Conservation (phyloP, 2,329 filamentous ascomycete species). For the Penicillium sp. region DNA sequence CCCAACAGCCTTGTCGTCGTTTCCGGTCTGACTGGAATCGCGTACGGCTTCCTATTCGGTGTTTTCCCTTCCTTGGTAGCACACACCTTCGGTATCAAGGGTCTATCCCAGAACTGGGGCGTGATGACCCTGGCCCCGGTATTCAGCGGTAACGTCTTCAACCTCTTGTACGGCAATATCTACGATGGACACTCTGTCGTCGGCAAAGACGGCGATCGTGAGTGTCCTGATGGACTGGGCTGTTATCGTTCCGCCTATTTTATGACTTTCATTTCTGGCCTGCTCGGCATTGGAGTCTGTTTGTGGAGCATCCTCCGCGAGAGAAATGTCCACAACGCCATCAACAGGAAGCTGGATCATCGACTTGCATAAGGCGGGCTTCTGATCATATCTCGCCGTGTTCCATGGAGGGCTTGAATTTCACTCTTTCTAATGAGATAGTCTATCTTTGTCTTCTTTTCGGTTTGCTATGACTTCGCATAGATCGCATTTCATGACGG, state of each 20-base stretch:
- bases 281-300: constrained; percentile 68
- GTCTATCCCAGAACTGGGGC: constrained; percentile 93
- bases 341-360: constrained; percentile 33
- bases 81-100: constrained; percentile 86
- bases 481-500: constrained; percentile 9
- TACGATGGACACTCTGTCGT: constrained; percentile 79
- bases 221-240: constrained; percentile 73
- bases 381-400: neutral
- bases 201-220: constrained; percentile 67
- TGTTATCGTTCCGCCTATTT: constrained; percentile 84
- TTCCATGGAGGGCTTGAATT: neutral
- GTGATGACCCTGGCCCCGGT: constrained; percentile 90
- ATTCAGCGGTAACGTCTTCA: constrained; percentile 87
- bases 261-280: constrained; percentile 72
- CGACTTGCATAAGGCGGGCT: constrained; percentile 30
- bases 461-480: neutral
- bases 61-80: constrained; percentile 88
- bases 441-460: neutral
- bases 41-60: constrained; percentile 91
- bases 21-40: constrained; percentile 81
- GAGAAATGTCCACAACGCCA: constrained; percentile 29
- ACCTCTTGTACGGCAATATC: constrained; percentile 81
- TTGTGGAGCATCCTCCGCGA: constrained; percentile 56
- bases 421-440: neutral
- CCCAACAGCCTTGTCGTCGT: constrained; percentile 76